These are phyloP conservation scores for Gyromitra esculenta DNA, from an alignment of 2,329 filamentous ascomycete genomes.

Conservation along the genomic window DNA sequence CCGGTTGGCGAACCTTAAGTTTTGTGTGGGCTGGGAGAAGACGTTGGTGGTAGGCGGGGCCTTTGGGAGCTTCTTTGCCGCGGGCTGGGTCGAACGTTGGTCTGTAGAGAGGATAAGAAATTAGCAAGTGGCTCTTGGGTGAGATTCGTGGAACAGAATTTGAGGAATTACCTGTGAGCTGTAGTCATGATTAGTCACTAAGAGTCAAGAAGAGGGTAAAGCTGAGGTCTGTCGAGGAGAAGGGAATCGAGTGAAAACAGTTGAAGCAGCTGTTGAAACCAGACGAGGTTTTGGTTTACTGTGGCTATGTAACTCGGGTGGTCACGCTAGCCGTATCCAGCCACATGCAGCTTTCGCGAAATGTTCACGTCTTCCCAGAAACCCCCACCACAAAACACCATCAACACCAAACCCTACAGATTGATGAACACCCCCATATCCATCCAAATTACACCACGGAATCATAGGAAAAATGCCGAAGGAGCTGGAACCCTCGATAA, in stretches of 20 bases:
- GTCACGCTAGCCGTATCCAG: slow-evolving; percentile 32
- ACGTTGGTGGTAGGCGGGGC: slow-evolving; percentile 94
- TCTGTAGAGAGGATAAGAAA: slow-evolving; percentile 63
- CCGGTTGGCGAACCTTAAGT: slow-evolving; percentile 88
- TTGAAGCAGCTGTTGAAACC: slow-evolving; percentile 15
- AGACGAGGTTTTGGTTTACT: slow-evolving; percentile 11
- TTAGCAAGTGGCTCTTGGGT: slow-evolving; percentile 20
- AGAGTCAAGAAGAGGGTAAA: slow-evolving; percentile 2
- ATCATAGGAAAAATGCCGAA: slow-evolving; percentile 74
- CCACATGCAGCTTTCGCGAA: slow-evolving; percentile 41
- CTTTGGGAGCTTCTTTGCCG: slow-evolving; percentile 93
- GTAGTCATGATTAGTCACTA: slow-evolving; percentile 67
- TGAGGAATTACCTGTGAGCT: slow-evolving; percentile 64
- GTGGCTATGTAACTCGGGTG: slow-evolving; percentile 18
- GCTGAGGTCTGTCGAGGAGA: background rate
- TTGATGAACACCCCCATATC: slow-evolving; percentile 16
- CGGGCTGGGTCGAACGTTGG: slow-evolving; percentile 96
- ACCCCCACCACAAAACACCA: slow-evolving; percentile 7
- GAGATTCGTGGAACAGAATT: background rate
- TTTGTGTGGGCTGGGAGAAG: slow-evolving; percentile 92
- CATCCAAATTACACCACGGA: background rate
- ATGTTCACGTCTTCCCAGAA: slow-evolving; percentile 42
- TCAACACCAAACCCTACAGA: slow-evolving; percentile 20
- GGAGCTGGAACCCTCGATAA: slow-evolving; percentile 87
- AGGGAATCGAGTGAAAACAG: background rate